A percentile compares a stretch with the other conserved stretches of the same genome.
Conservation (phyloP, 2,329 filamentous ascomycete genomes). For the Didymellaceae sp. region DNA sequence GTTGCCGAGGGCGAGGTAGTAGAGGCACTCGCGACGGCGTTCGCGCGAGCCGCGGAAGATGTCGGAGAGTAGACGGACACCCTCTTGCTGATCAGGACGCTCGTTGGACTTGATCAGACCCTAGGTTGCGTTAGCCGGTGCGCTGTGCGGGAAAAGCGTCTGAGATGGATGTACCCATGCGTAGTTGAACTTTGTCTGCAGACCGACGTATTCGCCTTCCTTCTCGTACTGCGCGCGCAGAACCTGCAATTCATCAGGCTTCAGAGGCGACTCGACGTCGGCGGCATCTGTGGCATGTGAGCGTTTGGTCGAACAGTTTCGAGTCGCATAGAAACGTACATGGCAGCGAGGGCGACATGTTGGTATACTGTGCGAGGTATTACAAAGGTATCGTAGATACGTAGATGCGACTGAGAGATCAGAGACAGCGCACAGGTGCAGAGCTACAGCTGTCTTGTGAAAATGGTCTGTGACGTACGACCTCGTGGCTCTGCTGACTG, state of each 20-base stretch:
- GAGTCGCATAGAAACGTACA: constrained; percentile 31
- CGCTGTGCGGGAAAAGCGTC: background rate
- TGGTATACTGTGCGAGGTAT: background rate
- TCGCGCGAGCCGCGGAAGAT: constrained; percentile 95
- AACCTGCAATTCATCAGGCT: constrained; percentile 89
- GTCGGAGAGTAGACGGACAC: constrained; percentile 89
- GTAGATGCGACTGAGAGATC: background rate
- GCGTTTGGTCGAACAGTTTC: background rate
- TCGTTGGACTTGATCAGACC: constrained; percentile 91
- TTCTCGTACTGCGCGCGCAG: constrained; percentile 95
- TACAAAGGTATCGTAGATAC: background rate
- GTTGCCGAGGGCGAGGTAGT: constrained; percentile 96
- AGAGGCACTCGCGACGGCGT: constrained; percentile 94
- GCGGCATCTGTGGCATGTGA: constrained; percentile 75
- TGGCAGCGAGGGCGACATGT: constrained; percentile 47
- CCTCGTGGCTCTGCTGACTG: constrained; percentile 30
- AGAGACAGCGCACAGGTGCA: background rate
- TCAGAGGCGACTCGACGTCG: constrained; percentile 94
- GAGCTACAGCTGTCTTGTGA: constrained; percentile 25
- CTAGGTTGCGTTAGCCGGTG: constrained; percentile 54
- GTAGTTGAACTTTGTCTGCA: constrained; percentile 99
- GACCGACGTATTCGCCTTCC: constrained; percentile 93
- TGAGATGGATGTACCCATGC: constrained; percentile 75
- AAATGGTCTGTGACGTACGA: constrained; percentile 45
- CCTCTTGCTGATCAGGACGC: constrained; percentile 88